Evolutionary conservation across 306 rosid species (phyloP).

Genomic region (Lathyrus oleraceus): DNA sequence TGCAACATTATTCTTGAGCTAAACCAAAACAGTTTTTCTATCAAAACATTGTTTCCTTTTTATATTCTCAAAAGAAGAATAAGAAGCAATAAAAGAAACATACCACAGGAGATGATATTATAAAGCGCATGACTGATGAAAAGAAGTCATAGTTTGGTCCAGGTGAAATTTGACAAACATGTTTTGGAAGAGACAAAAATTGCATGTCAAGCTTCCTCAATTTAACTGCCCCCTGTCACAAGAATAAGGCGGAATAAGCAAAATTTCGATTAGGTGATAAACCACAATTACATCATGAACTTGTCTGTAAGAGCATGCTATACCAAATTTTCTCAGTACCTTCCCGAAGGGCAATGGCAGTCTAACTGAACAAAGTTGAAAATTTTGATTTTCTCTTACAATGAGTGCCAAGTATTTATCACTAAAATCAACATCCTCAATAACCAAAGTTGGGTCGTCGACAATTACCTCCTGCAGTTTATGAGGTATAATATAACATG

Average conservation of each 20-base stretch:
- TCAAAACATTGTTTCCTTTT: constrained; percentile 11
- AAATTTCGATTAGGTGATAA: constrained; percentile 24
- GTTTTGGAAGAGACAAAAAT: constrained; percentile 74
- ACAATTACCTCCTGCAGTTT: constrained; percentile 66
- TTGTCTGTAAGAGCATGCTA: constrained; percentile 25
- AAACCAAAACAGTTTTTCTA: constrained; percentile 7
- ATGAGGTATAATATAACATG: constrained; percentile 23
- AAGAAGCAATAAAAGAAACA: constrained; percentile 34
- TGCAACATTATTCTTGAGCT: constrained; percentile 21
- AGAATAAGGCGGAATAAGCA: constrained; percentile 36
- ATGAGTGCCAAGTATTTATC: constrained; percentile 68
- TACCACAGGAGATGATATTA: constrained; percentile 92
- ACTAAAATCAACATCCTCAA: constrained; percentile 82
- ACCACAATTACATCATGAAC: constrained; percentile 20
- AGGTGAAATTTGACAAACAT: constrained; percentile 79
- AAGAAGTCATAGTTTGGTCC: constrained; percentile 87
- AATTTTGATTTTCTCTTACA: constrained; percentile 59
- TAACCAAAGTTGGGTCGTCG: constrained; percentile 48
- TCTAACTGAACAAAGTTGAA: constrained; percentile 72
- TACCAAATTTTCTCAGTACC: constrained; percentile 52
- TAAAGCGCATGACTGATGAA: constrained; percentile 78
- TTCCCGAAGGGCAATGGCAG: constrained; percentile 69
- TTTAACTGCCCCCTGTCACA: constrained; percentile 57
- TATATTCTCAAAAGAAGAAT: constrained; percentile 12
- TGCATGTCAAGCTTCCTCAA: constrained; percentile 62